Evolutionary conservation across 2,329 filamentous ascomycete genomes (phyloP).

Genomic region (Coleophoma eucalyptorum): DNA sequence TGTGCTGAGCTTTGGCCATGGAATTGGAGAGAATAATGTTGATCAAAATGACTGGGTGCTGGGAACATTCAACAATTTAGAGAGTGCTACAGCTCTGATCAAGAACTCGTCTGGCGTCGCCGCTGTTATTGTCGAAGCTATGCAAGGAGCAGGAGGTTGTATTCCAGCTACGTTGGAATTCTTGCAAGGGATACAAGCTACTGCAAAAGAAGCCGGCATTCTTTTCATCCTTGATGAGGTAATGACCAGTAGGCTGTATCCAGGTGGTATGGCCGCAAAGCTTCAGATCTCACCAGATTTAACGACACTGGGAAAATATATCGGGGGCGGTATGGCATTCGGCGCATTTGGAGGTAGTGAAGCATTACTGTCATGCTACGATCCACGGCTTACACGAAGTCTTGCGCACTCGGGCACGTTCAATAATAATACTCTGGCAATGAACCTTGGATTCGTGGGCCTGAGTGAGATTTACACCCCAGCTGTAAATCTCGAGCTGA

Average conservation of each 20-base stretch:
- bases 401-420: constrained; percentile 59
- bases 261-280: constrained; percentile 41
- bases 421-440: constrained; percentile 63
- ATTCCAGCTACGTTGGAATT: constrained; percentile 34
- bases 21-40: constrained; percentile 1
- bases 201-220: constrained; percentile 31
- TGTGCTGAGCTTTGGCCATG: constrained; percentile 31
- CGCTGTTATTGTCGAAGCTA: constrained; percentile 60
- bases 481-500: constrained; percentile 1
- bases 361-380: constrained; percentile 54
- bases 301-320: constrained; percentile 60
- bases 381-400: constrained; percentile 35
- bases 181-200: constrained; percentile 4
- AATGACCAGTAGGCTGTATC: constrained; percentile 57
- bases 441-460: constrained; percentile 27
- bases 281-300: constrained; percentile 50
- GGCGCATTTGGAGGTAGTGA: constrained; percentile 59
- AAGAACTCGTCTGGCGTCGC: constrained; percentile 15
- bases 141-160: constrained; percentile 60
- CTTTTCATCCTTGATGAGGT: constrained; percentile 69
- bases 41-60: constrained; percentile 48
- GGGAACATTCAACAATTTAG: constrained; percentile 56
- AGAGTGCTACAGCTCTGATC: constrained; percentile 8
- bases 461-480: constrained; percentile 3
- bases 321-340: constrained; percentile 62